Conservation (phyloP, 1,139 yeast species). For the Nakaseomyces nivariensis region DNA sequence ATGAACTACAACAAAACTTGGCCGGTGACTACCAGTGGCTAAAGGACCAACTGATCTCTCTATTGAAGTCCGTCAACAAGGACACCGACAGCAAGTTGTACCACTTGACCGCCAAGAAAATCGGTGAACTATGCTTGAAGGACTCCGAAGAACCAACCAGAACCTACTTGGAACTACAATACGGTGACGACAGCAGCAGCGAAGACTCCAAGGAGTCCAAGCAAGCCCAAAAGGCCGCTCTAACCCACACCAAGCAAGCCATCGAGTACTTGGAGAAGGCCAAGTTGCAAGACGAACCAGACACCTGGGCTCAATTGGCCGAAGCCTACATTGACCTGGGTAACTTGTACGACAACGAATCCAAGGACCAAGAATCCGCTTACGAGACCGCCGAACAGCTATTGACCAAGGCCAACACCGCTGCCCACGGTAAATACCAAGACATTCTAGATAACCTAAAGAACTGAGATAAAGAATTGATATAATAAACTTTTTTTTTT, state of each 20-base stretch:
- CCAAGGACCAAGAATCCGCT: constrained; percentile 51
- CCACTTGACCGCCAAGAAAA: constrained; percentile 36
- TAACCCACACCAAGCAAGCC: constrained; percentile 44
- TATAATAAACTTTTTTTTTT: too few species aligned
- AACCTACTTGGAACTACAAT: constrained; percentile 47
- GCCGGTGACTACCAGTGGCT: constrained; percentile 41
- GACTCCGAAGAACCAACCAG: constrained; percentile 53
- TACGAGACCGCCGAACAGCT: constrained; percentile 60
- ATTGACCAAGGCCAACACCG: constrained; percentile 58
- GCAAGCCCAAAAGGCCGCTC: constrained; percentile 43
- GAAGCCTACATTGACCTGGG: constrained; percentile 78
- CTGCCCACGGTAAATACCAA: constrained; percentile 63
- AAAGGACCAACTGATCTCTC: constrained; percentile 41
- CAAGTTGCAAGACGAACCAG: constrained; percentile 65
- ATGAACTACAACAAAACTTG: constrained; percentile 29
- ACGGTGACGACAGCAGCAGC: constrained; percentile 41
- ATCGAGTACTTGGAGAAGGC: constrained; percentile 47
- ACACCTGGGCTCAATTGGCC: constrained; percentile 71
- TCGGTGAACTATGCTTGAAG: constrained; percentile 55
- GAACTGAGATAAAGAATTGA: constrained; percentile 2
- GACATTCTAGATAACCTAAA: constrained; percentile 39
- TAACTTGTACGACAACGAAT: constrained; percentile 55
- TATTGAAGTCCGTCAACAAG: constrained; percentile 26
- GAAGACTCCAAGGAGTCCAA: constrained; percentile 27
- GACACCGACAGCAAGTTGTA: constrained; percentile 24